A percentile compares a stretch with the other conserved stretches of the same genome.
Conservation (phyloP, 352 stramenopile genomes). For the Peronospora destructor region DNA sequence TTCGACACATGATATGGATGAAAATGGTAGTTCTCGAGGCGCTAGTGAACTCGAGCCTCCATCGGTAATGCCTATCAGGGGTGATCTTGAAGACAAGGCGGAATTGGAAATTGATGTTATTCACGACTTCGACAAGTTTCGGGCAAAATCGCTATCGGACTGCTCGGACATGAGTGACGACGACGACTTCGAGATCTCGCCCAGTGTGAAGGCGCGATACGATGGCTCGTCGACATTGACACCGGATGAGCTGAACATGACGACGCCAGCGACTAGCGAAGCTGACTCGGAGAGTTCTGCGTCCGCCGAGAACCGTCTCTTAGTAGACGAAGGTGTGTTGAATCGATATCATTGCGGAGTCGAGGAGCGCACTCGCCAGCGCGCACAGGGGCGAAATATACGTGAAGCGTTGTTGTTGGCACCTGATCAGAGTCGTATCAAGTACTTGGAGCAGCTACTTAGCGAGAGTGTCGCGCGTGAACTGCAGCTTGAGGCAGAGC, state of each 20-base stretch:
- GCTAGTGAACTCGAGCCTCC: conserved; percentile 31
- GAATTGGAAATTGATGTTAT: conserved; percentile 78
- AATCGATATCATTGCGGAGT: conserved; percentile 51
- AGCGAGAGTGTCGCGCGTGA: conserved; percentile 78
- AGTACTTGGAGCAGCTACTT: conserved; percentile 82
- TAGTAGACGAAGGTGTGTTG: conserved; percentile 42
- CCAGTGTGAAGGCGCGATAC: conserved; percentile 29
- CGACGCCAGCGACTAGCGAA: conserved; percentile 21
- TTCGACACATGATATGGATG: conserved; percentile 26
- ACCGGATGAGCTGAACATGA: conserved; percentile 28
- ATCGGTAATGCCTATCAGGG: conserved; percentile 36
- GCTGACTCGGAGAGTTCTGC: conserved; percentile 23
- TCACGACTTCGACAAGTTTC: conserved; percentile 74
- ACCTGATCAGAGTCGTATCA: conserved; percentile 78
- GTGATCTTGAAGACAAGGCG: conserved; percentile 54
- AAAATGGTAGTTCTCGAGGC: conserved; percentile 24
- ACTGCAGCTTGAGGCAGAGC: conserved; percentile 73
- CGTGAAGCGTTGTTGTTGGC: conserved; percentile 68
- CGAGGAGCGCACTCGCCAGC: conserved; percentile 72
- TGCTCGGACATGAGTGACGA: conserved; percentile 82
- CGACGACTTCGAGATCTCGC: conserved; percentile 47
- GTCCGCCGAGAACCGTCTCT: conserved; percentile 16
- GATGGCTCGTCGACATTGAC: conserved; percentile 29
- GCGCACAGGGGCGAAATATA: conserved; percentile 68
- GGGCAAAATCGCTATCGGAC: conserved; percentile 59